These are phyloP conservation scores for Aspergillus sp. DNA, from an alignment of 2,329 filamentous ascomycete species.

Conservation along the genomic window DNA sequence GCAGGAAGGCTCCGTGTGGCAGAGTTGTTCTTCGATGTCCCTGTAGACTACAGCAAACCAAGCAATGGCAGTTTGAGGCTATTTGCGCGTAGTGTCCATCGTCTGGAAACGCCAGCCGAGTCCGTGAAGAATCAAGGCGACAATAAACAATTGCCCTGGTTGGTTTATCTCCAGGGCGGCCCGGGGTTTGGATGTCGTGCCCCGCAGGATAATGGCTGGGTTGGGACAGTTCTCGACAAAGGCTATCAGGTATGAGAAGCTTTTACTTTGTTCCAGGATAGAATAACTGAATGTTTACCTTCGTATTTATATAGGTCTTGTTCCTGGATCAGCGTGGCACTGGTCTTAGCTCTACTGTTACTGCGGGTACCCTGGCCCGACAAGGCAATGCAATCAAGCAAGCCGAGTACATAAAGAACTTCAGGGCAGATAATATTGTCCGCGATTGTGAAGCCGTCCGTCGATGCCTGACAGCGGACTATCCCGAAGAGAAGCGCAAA, in stretches of 20 bases:
- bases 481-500: conserved; percentile 59
- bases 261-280: not conserved
- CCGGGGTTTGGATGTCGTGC: conserved; percentile 69
- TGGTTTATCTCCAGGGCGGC: conserved; percentile 74
- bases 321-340: conserved; percentile 88
- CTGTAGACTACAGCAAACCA: conserved; percentile 64
- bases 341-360: conserved; percentile 73
- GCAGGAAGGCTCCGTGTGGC: conserved; percentile 66
- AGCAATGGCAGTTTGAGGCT: conserved; percentile 56
- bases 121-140: conserved; percentile 25
- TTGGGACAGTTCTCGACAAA: conserved; percentile 61
- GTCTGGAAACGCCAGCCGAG: conserved; percentile 45
- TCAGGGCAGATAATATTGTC: conserved; percentile 85
- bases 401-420: conserved; percentile 70
- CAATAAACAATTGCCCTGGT: conserved; percentile 49
- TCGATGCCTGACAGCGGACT: conserved; percentile 61
- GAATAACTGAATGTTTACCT: not conserved
- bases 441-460: conserved; percentile 81
- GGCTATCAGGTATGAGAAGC: conserved; percentile 61
- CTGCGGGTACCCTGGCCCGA: conserved; percentile 59
- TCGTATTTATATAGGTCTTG: conserved; percentile 42
- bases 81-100: conserved; percentile 67
- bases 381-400: conserved; percentile 60
- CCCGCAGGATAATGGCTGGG: conserved; percentile 65
- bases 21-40: conserved; percentile 81